Evolutionary conservation across 208 protist species (phyloP), one percentile per base, ranked within the genome.

Genomic region (Leishmania tropica): DNA sequence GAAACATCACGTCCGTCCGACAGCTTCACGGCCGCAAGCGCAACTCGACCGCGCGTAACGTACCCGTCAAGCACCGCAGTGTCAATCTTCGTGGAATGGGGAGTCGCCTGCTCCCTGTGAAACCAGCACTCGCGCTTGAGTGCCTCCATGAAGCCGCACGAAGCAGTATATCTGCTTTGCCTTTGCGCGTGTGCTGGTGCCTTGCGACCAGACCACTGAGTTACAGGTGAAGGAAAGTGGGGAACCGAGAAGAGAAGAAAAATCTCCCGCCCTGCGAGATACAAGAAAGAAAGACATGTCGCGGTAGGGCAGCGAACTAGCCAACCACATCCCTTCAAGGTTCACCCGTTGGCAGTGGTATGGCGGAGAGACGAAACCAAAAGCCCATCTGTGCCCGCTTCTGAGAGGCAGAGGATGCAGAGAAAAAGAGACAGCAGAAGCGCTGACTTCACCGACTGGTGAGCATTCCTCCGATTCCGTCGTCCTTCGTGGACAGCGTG

Each of bases 51-150:
- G 45, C 85, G 62, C 31, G 68, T 73, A 11, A 90, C 84, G 45
- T 90, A 85, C 1, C 54, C 74, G n/a, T 86, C 51, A 19, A 93
- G 64, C 0, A 37, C 75, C n/a, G 28, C 45, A 65, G 88, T 28
- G 67, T 84, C 62, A 1, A 94, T 68, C 45, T 78, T 70, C 17
- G 73, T 75, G 11, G 78, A 67, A 24, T 40, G 28, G 24, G 83
- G 68, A 8, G 73, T 68, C 3, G 47, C 40, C 28, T 78, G 76
- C 75, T 91, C 87, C 5, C 45, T 45, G 1, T 65, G 5, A 47
- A 89, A 93, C 81, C 82, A 88, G 76, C 89, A 92, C 68, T 74
- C 64, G 15, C 60, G 60, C 48, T 78, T 64, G 40, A 91, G 78
- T 35, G 31, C 72, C 17, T 91, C 78, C 88, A 91, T 91, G 19